Base-by-base conservation (phyloP, 2,329 filamentous ascomycete genomes). In the Talaromyces sp. region DNA sequence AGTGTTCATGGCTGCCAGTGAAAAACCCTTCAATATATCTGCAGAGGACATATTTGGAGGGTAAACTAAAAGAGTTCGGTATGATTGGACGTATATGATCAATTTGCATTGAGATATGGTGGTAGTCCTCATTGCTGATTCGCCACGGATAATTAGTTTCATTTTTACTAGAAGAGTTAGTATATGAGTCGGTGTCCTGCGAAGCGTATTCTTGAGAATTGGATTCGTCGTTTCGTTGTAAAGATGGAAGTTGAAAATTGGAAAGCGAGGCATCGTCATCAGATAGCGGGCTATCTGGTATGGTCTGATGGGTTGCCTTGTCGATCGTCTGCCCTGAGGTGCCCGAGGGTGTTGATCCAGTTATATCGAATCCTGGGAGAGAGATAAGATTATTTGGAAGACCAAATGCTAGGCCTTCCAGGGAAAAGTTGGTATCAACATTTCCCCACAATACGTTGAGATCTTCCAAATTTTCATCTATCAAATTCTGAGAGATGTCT, bases 321-420 rank as follows among this genome's bases (percentile, higher is more conserved):
- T 62, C 47, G 17, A 45, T 56, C 45, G 37, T 8, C 60, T 56
- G 60, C 27, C 45, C 45, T 43, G 60, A 54, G 37, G 17, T 25
- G 7, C 35, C 33, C 35, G 61, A 62, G 61, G 49, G 37, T 31
- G 60, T 56, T 56, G 45, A 62, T 33, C 60, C 60, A 56, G 61
- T 45, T 56, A 56, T 45, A 62, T 62, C 25, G 50, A 62, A 17
- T n/a, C 47, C 61, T 17, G 61, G 61, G 37, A 62, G 35, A 56
- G 61, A 62, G 61, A 62, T 62, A 49, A 62, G 61, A 62, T 62
- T 22, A 22, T 62, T 62, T 62, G 61, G 35, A n/a, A 62, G 61
- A 62, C 61, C 37, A 56, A 62, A 62, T 7, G 37, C 61, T 56
- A 56, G 49, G 56, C 49, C 61, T 62, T 62, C 61, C 61, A 62